A percentile compares a stretch with the other conserved stretches of the same genome.
Evolutionary conservation across 441 rosid species (phyloP).

Genomic region (Eugenia klotzschiana): DNA sequence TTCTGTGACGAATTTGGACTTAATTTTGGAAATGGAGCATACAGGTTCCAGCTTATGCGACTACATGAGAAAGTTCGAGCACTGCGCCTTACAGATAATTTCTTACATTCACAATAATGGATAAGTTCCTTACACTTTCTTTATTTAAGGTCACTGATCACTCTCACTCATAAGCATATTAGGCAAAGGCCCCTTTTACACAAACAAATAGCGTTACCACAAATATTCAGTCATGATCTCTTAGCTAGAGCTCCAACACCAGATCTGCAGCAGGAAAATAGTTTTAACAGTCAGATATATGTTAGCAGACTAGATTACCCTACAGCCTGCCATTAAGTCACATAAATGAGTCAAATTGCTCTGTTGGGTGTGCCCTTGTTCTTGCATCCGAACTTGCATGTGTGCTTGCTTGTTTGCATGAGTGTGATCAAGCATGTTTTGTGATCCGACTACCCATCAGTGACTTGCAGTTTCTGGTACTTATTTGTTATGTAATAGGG

Average conservation of each 20-base stretch:
- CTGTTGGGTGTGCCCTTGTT: neutral
- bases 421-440: neutral
- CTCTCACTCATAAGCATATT: neutral
- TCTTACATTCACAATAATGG: neutral
- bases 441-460: neutral
- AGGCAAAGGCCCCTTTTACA: neutral
- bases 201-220: neutral
- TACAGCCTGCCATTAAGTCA: neutral
- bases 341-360: neutral
- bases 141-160: neutral
- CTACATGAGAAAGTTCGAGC: neutral
- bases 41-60: neutral
- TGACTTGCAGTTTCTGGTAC: neutral
- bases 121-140: neutral
- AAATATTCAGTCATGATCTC: neutral
- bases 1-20: neutral
- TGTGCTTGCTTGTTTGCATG: neutral
- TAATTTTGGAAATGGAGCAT: neutral
- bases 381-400: neutral
- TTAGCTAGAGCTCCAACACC: constrained; percentile 76
- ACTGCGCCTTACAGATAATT: neutral
- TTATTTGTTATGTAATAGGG: neutral
- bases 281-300: constrained; percentile 16
- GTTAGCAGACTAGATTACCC: neutral
- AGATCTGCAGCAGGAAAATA: constrained; percentile 39